These are phyloP conservation scores for Parietaria judaica DNA, from an alignment of 306 rosid species.

Conservation along the genomic window DNA sequence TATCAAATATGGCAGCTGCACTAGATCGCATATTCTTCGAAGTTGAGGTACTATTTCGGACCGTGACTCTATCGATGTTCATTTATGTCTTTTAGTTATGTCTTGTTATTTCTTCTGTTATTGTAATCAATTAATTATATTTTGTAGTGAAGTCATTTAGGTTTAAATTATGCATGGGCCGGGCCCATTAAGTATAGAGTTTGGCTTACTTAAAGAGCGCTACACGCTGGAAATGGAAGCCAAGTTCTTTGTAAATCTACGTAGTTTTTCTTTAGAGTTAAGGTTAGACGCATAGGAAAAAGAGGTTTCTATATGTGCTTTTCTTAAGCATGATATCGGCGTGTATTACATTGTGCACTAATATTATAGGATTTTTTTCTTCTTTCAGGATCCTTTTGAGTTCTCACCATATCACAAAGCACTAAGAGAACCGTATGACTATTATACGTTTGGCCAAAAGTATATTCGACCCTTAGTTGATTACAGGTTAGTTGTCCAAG, in stretches of 20 bases:
- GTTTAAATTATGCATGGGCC: too few species aligned
- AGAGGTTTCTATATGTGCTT: background rate
- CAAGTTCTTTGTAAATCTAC: too few species aligned
- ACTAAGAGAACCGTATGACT: slow-evolving; percentile 90
- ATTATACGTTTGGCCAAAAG: slow-evolving; percentile 84
- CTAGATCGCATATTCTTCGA: slow-evolving; percentile 77
- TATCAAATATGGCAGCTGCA: slow-evolving; percentile 69
- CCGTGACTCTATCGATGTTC: too few species aligned
- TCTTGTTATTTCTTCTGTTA: too few species aligned
- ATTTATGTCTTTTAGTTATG: too few species aligned
- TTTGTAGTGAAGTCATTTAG: too few species aligned
- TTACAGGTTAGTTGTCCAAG: slow-evolving; percentile 54
- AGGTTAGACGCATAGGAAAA: too few species aligned
- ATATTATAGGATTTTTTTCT: slow-evolving; percentile 9
- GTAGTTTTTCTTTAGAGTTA: too few species aligned
- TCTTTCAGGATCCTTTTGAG: slow-evolving; percentile 85
- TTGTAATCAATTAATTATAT: too few species aligned
- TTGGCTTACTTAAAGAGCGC: too few species aligned
- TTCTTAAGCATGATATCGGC: slow-evolving; percentile 5
- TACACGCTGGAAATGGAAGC: too few species aligned
- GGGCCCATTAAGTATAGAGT: too few species aligned
- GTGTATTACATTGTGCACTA: slow-evolving; percentile 13
- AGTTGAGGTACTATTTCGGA: slow-evolving; percentile 53
- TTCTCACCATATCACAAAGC: slow-evolving; percentile 86
- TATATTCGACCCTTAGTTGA: slow-evolving; percentile 88